These are phyloP conservation scores for Termitomyces sp. DNA, from an alignment of 768 basidiomycete genomes.

Conservation along the genomic window DNA sequence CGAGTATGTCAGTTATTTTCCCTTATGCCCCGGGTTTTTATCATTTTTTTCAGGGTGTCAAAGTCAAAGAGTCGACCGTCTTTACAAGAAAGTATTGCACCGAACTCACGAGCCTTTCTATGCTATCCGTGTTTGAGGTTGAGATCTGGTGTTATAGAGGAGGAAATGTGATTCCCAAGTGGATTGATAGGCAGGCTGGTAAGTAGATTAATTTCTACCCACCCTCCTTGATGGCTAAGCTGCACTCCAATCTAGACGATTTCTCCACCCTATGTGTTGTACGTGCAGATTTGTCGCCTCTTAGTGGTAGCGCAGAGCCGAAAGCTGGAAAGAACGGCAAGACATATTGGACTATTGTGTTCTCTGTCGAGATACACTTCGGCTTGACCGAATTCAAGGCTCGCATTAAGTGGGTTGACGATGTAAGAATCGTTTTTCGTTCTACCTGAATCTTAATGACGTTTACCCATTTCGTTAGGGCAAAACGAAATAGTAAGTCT, in stretches of 20 bases:
- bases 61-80: conserved; percentile 78
- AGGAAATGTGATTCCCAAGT: conserved; percentile 65
- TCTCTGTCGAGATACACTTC: conserved; percentile 81
- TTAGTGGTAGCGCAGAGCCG: conserved; percentile 67
- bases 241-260: conserved; percentile 36
- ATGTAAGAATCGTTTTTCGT: conserved; percentile 40
- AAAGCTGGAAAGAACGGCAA: conserved; percentile 63
- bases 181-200: conserved; percentile 66
- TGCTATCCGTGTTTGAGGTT: conserved; percentile 78
- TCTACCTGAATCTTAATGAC: background rate
- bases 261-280: conserved; percentile 79
- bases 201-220: conserved; percentile 18
- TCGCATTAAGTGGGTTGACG: conserved; percentile 79
- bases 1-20: conserved; percentile 40
- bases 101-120: conserved; percentile 70
- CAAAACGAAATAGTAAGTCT: conserved; percentile 64
- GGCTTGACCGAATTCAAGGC: conserved; percentile 81
- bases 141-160: conserved; percentile 84
- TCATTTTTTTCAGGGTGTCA: conserved; percentile 46
- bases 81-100: conserved; percentile 83
- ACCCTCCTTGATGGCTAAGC: background rate
- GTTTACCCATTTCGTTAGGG: conserved; percentile 37
- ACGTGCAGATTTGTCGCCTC: conserved; percentile 70
- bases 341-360: conserved; percentile 81
- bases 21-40: background rate